A percentile compares a stretch with the other conserved stretches of the same genome.
Evolutionary conservation across 2,329 filamentous ascomycete species (phyloP).

Genomic region (Alternaria infectoria): DNA sequence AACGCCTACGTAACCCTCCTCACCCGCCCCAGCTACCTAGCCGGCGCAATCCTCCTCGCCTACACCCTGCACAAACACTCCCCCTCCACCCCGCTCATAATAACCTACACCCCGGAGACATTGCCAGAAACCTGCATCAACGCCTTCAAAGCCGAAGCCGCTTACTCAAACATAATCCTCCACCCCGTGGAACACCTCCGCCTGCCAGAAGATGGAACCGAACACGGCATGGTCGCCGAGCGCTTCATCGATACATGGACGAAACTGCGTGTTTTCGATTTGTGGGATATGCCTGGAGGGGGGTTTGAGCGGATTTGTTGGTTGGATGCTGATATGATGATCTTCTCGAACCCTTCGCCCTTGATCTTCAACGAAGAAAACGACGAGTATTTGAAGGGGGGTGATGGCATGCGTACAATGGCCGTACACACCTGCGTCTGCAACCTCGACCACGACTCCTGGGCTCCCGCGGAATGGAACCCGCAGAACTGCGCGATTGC

Average conservation of each 20-base stretch:
- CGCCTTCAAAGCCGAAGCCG: conserved; percentile 52
- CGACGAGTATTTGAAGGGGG: conserved; percentile 33
- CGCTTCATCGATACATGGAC: conserved; percentile 63
- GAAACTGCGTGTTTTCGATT: conserved; percentile 61
- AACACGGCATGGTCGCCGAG: conserved; percentile 54
- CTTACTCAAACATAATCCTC: conserved; percentile 50
- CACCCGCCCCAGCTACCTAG: conserved; percentile 59
- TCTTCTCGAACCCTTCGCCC: conserved; percentile 50
- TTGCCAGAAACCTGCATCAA: conserved; percentile 50
- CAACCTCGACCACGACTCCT: conserved; percentile 58
- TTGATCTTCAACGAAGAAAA: conserved; percentile 52
- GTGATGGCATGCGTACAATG: conserved; percentile 47
- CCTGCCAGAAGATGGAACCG: conserved; percentile 38
- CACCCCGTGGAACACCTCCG: conserved; percentile 51
- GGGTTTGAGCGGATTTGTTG: conserved; percentile 53
- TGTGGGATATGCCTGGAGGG: conserved; percentile 31
- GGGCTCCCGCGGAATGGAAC: conserved; percentile 59
- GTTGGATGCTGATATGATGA: conserved; percentile 61
- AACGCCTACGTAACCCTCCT: conserved; percentile 59
- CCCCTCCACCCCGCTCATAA: conserved; percentile 56
- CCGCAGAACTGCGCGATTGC: conserved; percentile 58
- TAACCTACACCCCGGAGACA: conserved; percentile 55
- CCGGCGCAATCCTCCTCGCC: conserved; percentile 59
- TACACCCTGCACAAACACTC: conserved; percentile 56
- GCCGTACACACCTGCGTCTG: conserved; percentile 61